These are phyloP conservation scores for Colletotrichum siamense DNA, from an alignment of 2,329 filamentous ascomycete genomes.

Conservation along the genomic window DNA sequence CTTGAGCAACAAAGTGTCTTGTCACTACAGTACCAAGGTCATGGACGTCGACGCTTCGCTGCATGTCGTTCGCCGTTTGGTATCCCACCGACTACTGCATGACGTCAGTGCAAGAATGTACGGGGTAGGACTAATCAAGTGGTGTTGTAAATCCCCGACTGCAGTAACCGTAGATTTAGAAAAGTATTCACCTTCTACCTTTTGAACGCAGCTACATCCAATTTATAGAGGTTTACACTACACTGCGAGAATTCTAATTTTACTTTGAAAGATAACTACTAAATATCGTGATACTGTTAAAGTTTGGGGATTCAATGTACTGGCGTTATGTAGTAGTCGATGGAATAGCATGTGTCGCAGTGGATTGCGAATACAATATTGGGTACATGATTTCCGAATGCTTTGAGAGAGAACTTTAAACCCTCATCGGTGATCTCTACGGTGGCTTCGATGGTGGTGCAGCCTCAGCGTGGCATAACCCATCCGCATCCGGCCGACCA, in stretches of 20 bases:
- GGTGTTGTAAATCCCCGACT: too few relatives aligned
- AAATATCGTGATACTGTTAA: too few relatives aligned
- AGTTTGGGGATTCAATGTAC: too few relatives aligned
- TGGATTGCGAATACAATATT: accelerated
- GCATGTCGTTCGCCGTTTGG: accelerated
- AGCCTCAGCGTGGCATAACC: background rate
- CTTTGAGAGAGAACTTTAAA: background rate
- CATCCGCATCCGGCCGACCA: background rate
- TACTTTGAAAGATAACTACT: too few relatives aligned
- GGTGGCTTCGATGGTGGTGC: background rate
- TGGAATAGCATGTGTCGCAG: background rate
- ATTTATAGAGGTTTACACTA: too few relatives aligned
- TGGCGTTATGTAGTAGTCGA: too few relatives aligned
- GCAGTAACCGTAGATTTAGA: too few relatives aligned
- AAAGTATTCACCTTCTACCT: too few relatives aligned
- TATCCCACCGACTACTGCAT: background rate
- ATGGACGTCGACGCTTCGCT: background rate
- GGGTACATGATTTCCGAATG: background rate
- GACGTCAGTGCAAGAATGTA: background rate
- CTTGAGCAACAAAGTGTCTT: background rate
- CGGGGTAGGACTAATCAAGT: too few relatives aligned
- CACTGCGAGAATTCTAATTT: too few relatives aligned
- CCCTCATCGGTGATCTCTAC: background rate
- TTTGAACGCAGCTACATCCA: too few relatives aligned
- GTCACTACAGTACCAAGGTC: too few relatives aligned